phyloP scores from a whole-genome alignment of 208 protist genomes.

The Zelonia costaricensis region DNA sequence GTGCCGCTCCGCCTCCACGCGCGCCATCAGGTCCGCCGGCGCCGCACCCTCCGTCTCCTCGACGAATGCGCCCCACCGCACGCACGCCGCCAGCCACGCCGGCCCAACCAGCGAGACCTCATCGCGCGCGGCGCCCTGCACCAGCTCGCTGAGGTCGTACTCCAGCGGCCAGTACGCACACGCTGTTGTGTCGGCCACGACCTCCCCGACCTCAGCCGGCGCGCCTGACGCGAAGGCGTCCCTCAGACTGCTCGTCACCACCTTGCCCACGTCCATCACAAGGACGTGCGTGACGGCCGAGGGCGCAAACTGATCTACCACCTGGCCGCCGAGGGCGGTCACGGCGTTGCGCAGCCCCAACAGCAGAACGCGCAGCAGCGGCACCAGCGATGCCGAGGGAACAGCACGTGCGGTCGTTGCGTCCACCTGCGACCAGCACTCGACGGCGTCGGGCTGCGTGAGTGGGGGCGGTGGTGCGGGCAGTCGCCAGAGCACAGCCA shows the following conservation, averaged over 20 bases:
- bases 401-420: not conserved
- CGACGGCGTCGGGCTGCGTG: not conserved
- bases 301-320: constrained; percentile 34
- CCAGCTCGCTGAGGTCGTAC: constrained; percentile 1
- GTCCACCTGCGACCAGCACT: not conserved
- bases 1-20: constrained; percentile 3
- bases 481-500: constrained; percentile 43
- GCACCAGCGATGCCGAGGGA: constrained; percentile 9
- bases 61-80: constrained; percentile 68
- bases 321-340: constrained; percentile 54
- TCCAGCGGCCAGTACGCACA: constrained; percentile 26
- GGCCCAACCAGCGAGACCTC: constrained; percentile 44
- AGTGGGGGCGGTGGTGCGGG: constrained; percentile 3
- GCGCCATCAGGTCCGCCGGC: constrained; percentile 4
- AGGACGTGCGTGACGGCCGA: constrained; percentile 75
- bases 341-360: constrained; percentile 49
- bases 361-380: constrained; percentile 51
- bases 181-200: not conserved
- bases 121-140: constrained; percentile 16
- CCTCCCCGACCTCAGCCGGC: not conserved
- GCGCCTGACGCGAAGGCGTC: constrained; percentile 17
- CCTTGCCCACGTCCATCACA: constrained; percentile 51
- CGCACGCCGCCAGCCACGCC: constrained; percentile 51
- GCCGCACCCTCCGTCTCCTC: constrained; percentile 34
- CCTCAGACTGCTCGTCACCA: constrained; percentile 32